phyloP scores from a whole-genome alignment of 176 grass and related monocot species.

The Chrysopogon serrulatus region DNA sequence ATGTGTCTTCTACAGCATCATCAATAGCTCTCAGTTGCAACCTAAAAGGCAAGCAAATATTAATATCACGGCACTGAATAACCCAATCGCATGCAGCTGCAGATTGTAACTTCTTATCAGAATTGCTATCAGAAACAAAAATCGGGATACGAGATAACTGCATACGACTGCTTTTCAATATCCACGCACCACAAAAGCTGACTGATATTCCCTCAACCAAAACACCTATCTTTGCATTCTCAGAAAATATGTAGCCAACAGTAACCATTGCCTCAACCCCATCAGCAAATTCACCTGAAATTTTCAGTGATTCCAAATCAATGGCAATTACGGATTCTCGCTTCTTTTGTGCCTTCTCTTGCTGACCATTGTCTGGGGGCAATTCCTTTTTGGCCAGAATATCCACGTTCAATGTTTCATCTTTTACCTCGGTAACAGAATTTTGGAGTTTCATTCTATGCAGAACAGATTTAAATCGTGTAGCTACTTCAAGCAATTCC shows the following conservation, averaged over 20 bases:
- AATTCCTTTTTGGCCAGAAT: constrained; percentile 35
- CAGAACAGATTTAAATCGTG: constrained; percentile 64
- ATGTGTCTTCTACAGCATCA: constrained; percentile 93
- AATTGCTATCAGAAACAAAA: constrained; percentile 54
- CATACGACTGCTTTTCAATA: constrained; percentile 75
- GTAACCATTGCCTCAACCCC: constrained; percentile 80
- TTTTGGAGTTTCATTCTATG: constrained; percentile 58
- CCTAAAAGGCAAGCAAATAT: constrained; percentile 90
- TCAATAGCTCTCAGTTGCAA: constrained; percentile 95
- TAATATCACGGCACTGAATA: constrained; percentile 80
- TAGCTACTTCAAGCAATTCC: constrained; percentile 68
- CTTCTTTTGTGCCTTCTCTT: constrained; percentile 70
- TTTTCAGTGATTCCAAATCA: constrained; percentile 84
- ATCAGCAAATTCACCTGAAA: constrained; percentile 88
- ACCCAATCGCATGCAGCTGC: constrained; percentile 74
- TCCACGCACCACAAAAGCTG: constrained; percentile 60
- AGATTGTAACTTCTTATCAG: constrained; percentile 65
- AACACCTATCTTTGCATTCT: constrained; percentile 96
- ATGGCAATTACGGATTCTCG: constrained; percentile 83
- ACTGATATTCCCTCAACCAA: constrained; percentile 73
- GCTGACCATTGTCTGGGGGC: constrained; percentile 34
- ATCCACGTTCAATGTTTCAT: constrained; percentile 54
- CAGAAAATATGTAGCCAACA: constrained; percentile 92
- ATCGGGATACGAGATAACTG: constrained; percentile 88
- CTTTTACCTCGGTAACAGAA: constrained; percentile 60